Evolutionary conservation across 352 stramenopile species (phyloP).

Genomic region (Pythium brachiatum): DNA sequence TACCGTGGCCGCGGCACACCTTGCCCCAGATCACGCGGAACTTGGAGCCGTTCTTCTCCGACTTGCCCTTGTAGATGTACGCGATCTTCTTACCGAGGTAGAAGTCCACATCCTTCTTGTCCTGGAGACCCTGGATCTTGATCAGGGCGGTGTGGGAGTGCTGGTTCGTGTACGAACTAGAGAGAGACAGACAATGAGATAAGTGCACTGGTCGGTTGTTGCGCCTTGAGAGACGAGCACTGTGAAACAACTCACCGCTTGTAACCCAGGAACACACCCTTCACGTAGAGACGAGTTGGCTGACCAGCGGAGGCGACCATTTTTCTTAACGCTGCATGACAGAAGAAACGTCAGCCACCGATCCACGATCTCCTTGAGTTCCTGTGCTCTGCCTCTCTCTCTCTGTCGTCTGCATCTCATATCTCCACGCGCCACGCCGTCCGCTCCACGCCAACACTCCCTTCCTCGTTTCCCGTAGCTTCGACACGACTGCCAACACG

Average conservation of each 20-base stretch:
- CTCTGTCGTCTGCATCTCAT: too few species aligned
- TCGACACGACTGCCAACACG: too few species aligned
- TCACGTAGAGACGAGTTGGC: slow-evolving; percentile 97
- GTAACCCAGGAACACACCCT: slow-evolving; percentile 99
- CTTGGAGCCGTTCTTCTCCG: slow-evolving; percentile 95
- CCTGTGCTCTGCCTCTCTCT: slow-evolving; percentile 1
- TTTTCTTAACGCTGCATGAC: slow-evolving; percentile 70
- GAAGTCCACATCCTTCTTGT: slow-evolving; percentile 98
- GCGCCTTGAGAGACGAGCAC: background rate
- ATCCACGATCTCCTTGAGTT: background rate
- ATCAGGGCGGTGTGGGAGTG: slow-evolving; percentile 98
- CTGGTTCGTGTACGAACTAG: slow-evolving; percentile 94
- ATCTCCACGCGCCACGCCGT: background rate
- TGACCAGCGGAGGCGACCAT: slow-evolving; percentile 91
- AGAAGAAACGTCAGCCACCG: slow-evolving; percentile 1
- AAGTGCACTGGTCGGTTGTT: background rate
- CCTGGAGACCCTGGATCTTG: slow-evolving; percentile 98
- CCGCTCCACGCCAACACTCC: too few species aligned
- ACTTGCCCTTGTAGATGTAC: slow-evolving; percentile 99
- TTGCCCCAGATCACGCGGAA: slow-evolving; percentile 99
- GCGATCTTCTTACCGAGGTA: slow-evolving; percentile 99
- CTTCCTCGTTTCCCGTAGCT: too few species aligned
- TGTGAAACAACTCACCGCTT: slow-evolving; percentile 81
- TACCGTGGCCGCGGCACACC: slow-evolving; percentile 96
- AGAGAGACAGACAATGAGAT: slow-evolving; percentile 5